Conservation (phyloP, 306 rosid species). For the Astragalus membranaceus region DNA sequence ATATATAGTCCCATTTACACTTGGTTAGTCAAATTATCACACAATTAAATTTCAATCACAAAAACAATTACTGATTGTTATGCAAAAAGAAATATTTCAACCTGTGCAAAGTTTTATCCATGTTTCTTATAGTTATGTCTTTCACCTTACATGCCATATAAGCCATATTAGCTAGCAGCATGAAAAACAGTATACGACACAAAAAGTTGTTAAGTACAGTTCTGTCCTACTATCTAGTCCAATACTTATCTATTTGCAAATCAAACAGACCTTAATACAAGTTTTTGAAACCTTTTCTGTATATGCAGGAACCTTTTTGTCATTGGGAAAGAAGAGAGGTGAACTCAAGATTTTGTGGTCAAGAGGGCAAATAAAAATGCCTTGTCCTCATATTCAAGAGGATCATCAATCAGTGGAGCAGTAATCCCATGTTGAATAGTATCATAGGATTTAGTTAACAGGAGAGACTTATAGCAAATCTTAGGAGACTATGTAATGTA, state of each 20-base stretch:
- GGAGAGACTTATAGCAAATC: conserved; percentile 27
- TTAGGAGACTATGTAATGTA: conserved; percentile 41
- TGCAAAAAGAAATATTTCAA: not conserved
- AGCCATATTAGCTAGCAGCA: not conserved
- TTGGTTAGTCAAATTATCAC: conserved; percentile 50
- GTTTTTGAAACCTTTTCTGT: not conserved
- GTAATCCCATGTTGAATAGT: conserved; percentile 18
- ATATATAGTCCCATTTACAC: conserved; percentile 88
- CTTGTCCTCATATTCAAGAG: conserved; percentile 72
- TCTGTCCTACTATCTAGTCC: too few species aligned
- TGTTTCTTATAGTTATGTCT: not conserved
- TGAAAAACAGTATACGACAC: too few species aligned
- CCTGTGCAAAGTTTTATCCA: not conserved
- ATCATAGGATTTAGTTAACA: conserved; percentile 31
- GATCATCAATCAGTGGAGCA: conserved; percentile 32
- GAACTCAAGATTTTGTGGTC: conserved; percentile 82
- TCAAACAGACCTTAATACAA: too few species aligned
- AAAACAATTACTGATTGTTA: not conserved
- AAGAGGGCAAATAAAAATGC: conserved; percentile 80
- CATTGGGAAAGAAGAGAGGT: conserved; percentile 86
- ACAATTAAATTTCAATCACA: not conserved
- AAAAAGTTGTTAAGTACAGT: too few species aligned
- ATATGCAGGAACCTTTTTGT: conserved; percentile 73
- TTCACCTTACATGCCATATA: not conserved
- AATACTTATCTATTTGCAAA: too few species aligned